These are phyloP conservation scores for Angophora floribunda DNA, from an alignment of 345 rosid genomes.

Conservation along the genomic window DNA sequence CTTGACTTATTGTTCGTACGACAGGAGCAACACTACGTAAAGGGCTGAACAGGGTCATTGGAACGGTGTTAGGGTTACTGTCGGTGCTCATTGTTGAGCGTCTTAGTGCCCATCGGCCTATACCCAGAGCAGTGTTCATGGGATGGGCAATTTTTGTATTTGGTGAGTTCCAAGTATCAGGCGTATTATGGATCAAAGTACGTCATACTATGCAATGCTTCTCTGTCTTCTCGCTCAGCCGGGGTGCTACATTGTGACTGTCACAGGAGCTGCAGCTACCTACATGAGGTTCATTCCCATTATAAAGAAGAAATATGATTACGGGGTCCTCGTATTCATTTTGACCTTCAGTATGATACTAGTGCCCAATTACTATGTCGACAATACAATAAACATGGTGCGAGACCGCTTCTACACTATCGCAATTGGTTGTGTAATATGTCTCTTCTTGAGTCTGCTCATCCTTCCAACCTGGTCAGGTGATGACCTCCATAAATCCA, in stretches of 20 bases:
- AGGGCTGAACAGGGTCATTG: conserved; percentile 67
- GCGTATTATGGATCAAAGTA: background rate
- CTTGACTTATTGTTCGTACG: background rate
- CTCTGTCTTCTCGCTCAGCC: background rate
- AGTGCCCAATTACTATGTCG: conserved; percentile 58
- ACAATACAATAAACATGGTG: conserved; percentile 47
- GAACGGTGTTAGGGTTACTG: conserved; percentile 54
- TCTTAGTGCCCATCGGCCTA: conserved; percentile 43
- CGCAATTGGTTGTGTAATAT: conserved; percentile 61
- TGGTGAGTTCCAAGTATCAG: conserved; percentile 19
- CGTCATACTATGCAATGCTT: background rate
- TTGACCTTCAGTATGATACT: conserved; percentile 74
- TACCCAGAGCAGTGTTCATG: conserved; percentile 57
- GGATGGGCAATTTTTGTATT: conserved; percentile 56
- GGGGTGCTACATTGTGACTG: background rate
- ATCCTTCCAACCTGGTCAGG: conserved; percentile 80
- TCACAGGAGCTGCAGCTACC: conserved; percentile 54
- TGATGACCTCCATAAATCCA: conserved; percentile 66
- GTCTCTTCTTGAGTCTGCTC: conserved; percentile 60
- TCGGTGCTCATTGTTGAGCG: conserved; percentile 53
- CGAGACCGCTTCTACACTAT: conserved; percentile 57
- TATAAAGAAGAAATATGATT: conserved; percentile 77
- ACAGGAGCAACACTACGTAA: conserved; percentile 71
- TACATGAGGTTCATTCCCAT: conserved; percentile 65
- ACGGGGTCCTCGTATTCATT: conserved; percentile 72